These are phyloP conservation scores for Fusarium sp. DNA, from an alignment of 2,329 filamentous ascomycete species.

Conservation along the genomic window DNA sequence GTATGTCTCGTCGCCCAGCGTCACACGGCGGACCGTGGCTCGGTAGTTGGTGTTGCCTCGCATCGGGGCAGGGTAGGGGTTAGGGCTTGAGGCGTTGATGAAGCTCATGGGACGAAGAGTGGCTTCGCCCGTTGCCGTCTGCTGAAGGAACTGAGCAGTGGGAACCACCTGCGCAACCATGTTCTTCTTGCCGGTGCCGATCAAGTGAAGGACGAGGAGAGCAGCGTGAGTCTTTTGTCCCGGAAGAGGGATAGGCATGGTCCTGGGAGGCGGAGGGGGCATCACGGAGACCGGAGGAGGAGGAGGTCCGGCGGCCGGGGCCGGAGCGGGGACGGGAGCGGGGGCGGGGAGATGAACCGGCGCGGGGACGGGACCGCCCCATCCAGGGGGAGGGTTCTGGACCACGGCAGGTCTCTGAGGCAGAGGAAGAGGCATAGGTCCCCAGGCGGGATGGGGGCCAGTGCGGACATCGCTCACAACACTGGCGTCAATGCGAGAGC, in stretches of 20 bases:
- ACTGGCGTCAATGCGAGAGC: conserved; percentile 15
- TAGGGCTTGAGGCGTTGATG: neutral
- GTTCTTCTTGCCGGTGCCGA: conserved; percentile 45
- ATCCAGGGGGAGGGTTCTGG: conserved; percentile 18
- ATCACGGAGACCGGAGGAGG: neutral
- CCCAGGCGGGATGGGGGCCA: conserved; percentile 11
- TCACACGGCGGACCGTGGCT: conserved; percentile 38
- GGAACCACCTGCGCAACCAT: conserved; percentile 45
- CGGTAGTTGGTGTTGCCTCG: conserved; percentile 10
- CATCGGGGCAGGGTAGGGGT: conserved; percentile 6
- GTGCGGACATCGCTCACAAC: conserved; percentile 14
- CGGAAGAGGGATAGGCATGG: conserved; percentile 13
- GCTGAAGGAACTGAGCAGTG: conserved; percentile 49
- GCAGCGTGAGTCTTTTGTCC: conserved; percentile 33
- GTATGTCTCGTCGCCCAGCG: conserved; percentile 36
- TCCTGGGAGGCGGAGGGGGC: conserved; percentile 14
- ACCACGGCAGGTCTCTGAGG: conserved; percentile 16
- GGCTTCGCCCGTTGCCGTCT: conserved; percentile 37
- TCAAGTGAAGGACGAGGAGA: conserved; percentile 44
- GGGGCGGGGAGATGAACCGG: neutral
- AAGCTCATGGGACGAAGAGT: conserved; percentile 28
- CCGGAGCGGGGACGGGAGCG: neutral
- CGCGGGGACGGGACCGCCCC: conserved; percentile 6
- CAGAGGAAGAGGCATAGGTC: neutral
- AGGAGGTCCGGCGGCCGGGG: neutral